Conservation (phyloP, 1,139 yeast genomes). For the Chernovozyma sophiae-reginae region DNA sequence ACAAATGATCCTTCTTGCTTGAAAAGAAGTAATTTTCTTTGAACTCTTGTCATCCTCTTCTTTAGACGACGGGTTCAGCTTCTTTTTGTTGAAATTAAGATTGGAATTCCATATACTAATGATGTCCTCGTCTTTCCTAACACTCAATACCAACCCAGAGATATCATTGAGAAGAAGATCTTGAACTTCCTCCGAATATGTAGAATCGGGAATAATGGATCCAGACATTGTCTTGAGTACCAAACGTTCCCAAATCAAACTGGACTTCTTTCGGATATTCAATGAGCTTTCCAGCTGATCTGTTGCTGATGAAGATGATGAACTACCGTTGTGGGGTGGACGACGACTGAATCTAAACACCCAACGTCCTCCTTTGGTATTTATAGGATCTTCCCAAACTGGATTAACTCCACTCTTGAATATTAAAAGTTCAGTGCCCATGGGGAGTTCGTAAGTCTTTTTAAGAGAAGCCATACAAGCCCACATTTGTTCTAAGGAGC, state of each 20-base stretch:
- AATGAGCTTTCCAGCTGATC: slow-evolving; percentile 10
- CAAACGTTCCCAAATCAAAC: slow-evolving; percentile 52
- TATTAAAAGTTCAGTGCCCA: slow-evolving; percentile 56
- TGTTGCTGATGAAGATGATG: slow-evolving; percentile 9
- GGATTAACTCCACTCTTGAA: slow-evolving; percentile 66
- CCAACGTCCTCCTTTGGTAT: slow-evolving; percentile 66
- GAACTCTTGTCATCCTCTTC: slow-evolving; percentile 12
- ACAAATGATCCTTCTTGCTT: slow-evolving; percentile 47
- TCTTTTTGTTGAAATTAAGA: slow-evolving; percentile 29
- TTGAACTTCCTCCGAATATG: slow-evolving; percentile 26
- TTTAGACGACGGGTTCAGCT: slow-evolving; percentile 3
- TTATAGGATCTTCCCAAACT: slow-evolving; percentile 69
- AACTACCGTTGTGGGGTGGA: slow-evolving; percentile 8
- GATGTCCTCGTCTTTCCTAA: slow-evolving; percentile 48
- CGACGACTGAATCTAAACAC: slow-evolving; percentile 48
- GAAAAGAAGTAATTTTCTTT: slow-evolving; percentile 39
- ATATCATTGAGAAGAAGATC: slow-evolving; percentile 42
- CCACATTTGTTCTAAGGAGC: slow-evolving; percentile 65
- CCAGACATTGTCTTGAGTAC: slow-evolving; percentile 44
- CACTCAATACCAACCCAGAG: slow-evolving; percentile 49
- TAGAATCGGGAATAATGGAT: slow-evolving; percentile 33
- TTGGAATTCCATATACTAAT: slow-evolving; percentile 54
- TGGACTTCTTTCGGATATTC: slow-evolving; percentile 32
- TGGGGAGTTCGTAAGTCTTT: slow-evolving; percentile 43
- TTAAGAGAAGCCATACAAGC: slow-evolving; percentile 44